Percentiles rank a stretch among this genome's conserved stretches.
Conservation (phyloP, 2,329 filamentous ascomycete genomes). For the Ilyonectria destructans region DNA sequence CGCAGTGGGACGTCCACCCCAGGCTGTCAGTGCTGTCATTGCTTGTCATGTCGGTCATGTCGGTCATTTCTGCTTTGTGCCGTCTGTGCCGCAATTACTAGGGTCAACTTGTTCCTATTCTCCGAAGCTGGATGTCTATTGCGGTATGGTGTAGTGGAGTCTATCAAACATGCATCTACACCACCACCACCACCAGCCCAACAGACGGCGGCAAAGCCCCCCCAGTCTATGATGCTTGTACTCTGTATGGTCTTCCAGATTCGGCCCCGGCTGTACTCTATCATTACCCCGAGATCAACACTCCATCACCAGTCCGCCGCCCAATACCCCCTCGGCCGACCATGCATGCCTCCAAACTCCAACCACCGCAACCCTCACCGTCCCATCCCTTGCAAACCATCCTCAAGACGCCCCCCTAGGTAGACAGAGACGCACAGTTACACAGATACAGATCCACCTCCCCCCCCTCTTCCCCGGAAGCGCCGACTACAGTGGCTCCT, state of each 20-base stretch:
- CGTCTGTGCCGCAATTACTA: slow-evolving; percentile 8
- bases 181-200: background rate
- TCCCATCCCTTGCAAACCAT: slow-evolving; percentile 1
- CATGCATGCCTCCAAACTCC: background rate
- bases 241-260: background rate
- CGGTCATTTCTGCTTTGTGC: background rate
- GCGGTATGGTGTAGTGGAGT: background rate
- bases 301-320: background rate
- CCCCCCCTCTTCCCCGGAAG: background rate
- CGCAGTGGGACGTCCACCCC: background rate
- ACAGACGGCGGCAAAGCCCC: background rate
- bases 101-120: background rate
- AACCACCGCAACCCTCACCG: slow-evolving; percentile 1
- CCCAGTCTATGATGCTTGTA: background rate
- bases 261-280: background rate
- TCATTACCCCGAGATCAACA: background rate
- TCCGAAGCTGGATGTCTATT: background rate
- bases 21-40: background rate
- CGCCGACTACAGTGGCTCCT: slow-evolving; percentile 45
- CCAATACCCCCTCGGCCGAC: background rate
- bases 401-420: slow-evolving; percentile 11
- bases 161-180: background rate
- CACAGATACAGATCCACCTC: background rate
- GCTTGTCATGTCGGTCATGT: too few species aligned
- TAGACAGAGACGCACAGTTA: background rate